phyloP scores from a whole-genome alignment of 768 basidiomycete genomes.

The Collybia sp. region DNA sequence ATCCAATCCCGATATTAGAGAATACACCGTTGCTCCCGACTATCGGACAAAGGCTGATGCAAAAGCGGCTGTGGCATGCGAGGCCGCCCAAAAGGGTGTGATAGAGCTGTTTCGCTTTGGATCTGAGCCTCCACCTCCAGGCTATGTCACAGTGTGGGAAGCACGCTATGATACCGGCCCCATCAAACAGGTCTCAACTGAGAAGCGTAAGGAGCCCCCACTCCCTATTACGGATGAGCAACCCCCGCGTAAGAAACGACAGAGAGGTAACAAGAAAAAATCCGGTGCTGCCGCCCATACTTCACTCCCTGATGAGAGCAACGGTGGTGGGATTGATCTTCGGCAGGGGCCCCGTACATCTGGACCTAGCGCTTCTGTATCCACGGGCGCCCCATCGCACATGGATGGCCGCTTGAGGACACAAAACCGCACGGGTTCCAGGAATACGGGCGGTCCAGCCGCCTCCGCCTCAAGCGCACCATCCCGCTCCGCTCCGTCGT shows the following conservation, averaged over 20 bases:
- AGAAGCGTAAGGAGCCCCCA: constrained; percentile 31
- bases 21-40: constrained; percentile 41
- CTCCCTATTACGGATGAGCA: constrained; percentile 14
- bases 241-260: constrained; percentile 13
- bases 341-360: constrained; percentile 22
- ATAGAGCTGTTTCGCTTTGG: constrained; percentile 58
- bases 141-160: constrained; percentile 35
- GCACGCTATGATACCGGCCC: constrained; percentile 19
- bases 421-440: too few relatives aligned
- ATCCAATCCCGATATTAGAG: constrained; percentile 27
- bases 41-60: constrained; percentile 61
- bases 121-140: constrained; percentile 35
- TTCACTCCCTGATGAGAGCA: constrained; percentile 4
- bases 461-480: too few relatives aligned
- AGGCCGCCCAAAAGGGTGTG: constrained; percentile 50
- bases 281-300: constrained; percentile 9
- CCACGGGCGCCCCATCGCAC: too few relatives aligned
- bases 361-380: constrained; percentile 22
- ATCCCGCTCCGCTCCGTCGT: too few relatives aligned
- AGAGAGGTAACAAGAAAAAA: constrained; percentile 23
- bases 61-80: constrained; percentile 47
- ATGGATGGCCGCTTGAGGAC: too few relatives aligned
- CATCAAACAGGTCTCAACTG: constrained; percentile 5
- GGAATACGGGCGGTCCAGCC: too few relatives aligned
- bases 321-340: constrained; percentile 6